Conservation (phyloP, 1,284 basidiomycete species). For the Austropuccinia psidii region DNA sequence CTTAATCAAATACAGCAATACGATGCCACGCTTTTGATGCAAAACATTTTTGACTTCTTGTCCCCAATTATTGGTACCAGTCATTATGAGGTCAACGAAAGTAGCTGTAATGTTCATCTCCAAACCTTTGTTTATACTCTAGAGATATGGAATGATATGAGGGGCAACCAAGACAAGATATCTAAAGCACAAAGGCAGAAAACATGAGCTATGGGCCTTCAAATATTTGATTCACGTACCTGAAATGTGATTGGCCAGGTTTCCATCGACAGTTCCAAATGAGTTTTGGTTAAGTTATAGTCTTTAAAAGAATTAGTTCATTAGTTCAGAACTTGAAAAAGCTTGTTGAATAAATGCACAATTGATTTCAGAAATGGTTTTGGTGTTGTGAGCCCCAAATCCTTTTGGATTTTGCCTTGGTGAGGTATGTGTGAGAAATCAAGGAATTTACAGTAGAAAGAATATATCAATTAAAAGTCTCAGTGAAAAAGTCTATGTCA, state of each 20-base stretch:
- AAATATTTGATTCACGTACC: conserved; percentile 55
- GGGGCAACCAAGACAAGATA: conserved; percentile 38
- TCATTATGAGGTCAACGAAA: conserved; percentile 77
- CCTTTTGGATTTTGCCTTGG: too few species aligned
- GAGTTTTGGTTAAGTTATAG: conserved; percentile 95
- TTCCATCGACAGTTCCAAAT: conserved; percentile 99
- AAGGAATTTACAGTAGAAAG: too few species aligned
- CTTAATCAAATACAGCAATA: conserved; percentile 84
- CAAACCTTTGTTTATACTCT: conserved; percentile 66
- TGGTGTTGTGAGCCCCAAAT: conserved; percentile 70
- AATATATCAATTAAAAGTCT: too few species aligned
- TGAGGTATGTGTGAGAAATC: too few species aligned
- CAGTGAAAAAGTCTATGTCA: too few species aligned
- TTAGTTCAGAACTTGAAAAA: conserved; percentile 32
- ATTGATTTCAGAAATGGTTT: conserved; percentile 71
- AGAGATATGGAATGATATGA: conserved; percentile 37
- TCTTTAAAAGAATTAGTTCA: conserved; percentile 45
- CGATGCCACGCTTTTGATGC: conserved; percentile 68
- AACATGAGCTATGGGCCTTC: not conserved
- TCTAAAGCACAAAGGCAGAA: not conserved
- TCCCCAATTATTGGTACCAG: conserved; percentile 64
- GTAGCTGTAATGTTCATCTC: conserved; percentile 88
- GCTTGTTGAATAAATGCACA: conserved; percentile 48
- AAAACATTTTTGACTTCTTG: conserved; percentile 65
- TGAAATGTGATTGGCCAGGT: conserved; percentile 83